A percentile compares a stretch with the other conserved stretches of the same genome.
Evolutionary conservation across 495 filamentous ascomycete genomes (phyloP).

Genomic region (Trichocladium antarcticum): DNA sequence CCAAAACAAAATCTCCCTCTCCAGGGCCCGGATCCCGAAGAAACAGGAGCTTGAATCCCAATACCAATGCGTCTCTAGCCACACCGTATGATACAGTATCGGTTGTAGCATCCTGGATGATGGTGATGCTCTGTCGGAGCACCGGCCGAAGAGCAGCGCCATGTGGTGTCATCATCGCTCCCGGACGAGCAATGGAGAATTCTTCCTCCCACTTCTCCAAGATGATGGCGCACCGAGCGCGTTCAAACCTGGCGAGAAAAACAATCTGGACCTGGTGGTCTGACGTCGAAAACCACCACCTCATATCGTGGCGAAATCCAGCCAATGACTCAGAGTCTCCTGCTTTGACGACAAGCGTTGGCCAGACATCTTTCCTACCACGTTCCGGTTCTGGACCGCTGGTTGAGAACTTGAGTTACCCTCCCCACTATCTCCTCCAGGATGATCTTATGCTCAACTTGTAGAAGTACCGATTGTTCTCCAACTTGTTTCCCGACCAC

Average conservation of each 20-base stretch:
- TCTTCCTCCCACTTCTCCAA: conserved; percentile 12
- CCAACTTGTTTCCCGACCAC: conserved; percentile 2
- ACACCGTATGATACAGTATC: conserved; percentile 16
- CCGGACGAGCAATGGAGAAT: conserved; percentile 9
- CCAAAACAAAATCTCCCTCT: conserved; percentile 14
- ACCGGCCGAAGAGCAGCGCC: neutral
- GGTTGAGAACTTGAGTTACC: conserved; percentile 16
- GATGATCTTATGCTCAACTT: conserved; percentile 13
- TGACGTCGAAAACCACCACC: conserved; percentile 27
- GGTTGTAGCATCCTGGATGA: conserved; percentile 4
- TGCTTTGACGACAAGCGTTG: conserved; percentile 27
- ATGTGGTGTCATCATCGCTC: conserved; percentile 8
- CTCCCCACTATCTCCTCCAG: conserved; percentile 12
- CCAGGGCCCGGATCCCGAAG: conserved; percentile 14
- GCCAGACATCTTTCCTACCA: conserved; percentile 14
- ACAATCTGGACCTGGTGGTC: conserved; percentile 25
- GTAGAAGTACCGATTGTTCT: neutral
- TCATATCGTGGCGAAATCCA: conserved; percentile 18
- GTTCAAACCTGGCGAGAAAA: conserved; percentile 17
- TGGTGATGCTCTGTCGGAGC: conserved; percentile 1
- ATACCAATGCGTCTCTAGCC: conserved; percentile 16
- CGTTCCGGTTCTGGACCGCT: conserved; percentile 18
- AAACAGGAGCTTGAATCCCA: conserved; percentile 15
- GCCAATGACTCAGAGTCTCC: conserved; percentile 20
- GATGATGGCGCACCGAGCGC: conserved; percentile 7